These are phyloP conservation scores for Rubia balearica DNA, from an alignment of 305 asterid genomes.

Conservation along the genomic window DNA sequence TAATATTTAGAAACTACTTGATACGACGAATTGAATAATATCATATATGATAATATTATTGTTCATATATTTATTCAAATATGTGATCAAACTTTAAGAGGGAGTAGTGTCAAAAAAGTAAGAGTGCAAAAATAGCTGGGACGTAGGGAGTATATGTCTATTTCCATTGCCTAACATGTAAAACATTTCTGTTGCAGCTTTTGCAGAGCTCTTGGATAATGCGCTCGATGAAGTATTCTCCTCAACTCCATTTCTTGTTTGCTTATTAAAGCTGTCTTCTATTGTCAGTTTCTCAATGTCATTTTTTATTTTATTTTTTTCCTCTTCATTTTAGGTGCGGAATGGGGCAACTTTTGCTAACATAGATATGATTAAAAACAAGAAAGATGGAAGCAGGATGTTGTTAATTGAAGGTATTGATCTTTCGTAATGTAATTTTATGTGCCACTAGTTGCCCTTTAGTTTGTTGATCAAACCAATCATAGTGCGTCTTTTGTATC, in stretches of 20 bases:
- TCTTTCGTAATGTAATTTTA: background rate
- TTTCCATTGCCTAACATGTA: slow-evolving; percentile 5
- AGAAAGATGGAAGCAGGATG: slow-evolving; percentile 80
- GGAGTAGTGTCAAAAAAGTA: too few relatives aligned
- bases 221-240: slow-evolving; percentile 72
- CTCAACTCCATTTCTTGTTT: slow-evolving; percentile 13
- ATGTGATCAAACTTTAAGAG: too few relatives aligned
- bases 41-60: too few relatives aligned
- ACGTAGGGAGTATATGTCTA: too few relatives aligned
- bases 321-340: slow-evolving; percentile 38
- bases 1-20: too few relatives aligned
- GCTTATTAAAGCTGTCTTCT: background rate
- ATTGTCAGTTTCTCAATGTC: slow-evolving; percentile 15
- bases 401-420: slow-evolving; percentile 68
- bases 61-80: too few relatives aligned
- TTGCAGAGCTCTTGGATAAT: slow-evolving; percentile 94
- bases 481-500: background rate
- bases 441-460: background rate
- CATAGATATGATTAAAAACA: slow-evolving; percentile 67
- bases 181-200: slow-evolving; percentile 48
- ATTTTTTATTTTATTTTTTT: background rate
- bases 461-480: background rate
- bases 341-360: slow-evolving; percentile 78
- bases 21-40: too few relatives aligned
- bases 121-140: too few relatives aligned